Base-by-base conservation (phyloP, 1,284 basidiomycete genomes). In the Malassezia furfur region DNA sequence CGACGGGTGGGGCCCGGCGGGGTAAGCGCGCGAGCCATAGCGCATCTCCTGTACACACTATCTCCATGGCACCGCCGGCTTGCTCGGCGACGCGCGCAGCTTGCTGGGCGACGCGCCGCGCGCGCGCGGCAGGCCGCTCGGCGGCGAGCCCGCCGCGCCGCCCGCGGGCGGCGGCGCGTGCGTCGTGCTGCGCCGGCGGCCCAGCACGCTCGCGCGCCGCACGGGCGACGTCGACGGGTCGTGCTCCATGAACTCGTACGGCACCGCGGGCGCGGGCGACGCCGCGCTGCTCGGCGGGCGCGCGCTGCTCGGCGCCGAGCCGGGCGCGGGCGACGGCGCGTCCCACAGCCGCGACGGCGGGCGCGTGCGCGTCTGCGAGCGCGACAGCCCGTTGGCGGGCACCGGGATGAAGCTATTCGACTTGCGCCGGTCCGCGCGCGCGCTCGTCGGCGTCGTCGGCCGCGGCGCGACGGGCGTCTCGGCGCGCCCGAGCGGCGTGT, bases 181-280 rank as follows among this genome's bases (percentile, higher is more conserved):
- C 5, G 43, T 14, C 15, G 15, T 19, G 43, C 25, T 19, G 36
- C 59, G 60, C 19, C 59, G 63, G 4, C 66, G 39, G 9, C 66
- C 48, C 28, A 57, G 47, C 1, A 55, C 25, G 2, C 52, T 50
- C 0, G 57, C 58, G 19, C 61, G 63, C 3, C 61, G 57, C 21
- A 64, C 55, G 0, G 65, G 52, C 14, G 65, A 62, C 11, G 30
- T 21, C 1, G 66, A 63, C 14, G 67, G 67, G 41, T 69, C 67
- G 47, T 61, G 54, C 30, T 66, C 66, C 65, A 69, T 64, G 40
- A 67, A 69, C 32, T 66, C 65, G 3, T 60, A 61, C 5, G 62
- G 61, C 17, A 19, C 52, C 52, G 17, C 54, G 44, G 39, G 60
- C 48, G 36, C 49, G 32, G 30, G 54, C 43, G n/a, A 50, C 35